Base-by-base conservation (phyloP, 306 rosid species). In the Prunus kanzakura region DNA sequence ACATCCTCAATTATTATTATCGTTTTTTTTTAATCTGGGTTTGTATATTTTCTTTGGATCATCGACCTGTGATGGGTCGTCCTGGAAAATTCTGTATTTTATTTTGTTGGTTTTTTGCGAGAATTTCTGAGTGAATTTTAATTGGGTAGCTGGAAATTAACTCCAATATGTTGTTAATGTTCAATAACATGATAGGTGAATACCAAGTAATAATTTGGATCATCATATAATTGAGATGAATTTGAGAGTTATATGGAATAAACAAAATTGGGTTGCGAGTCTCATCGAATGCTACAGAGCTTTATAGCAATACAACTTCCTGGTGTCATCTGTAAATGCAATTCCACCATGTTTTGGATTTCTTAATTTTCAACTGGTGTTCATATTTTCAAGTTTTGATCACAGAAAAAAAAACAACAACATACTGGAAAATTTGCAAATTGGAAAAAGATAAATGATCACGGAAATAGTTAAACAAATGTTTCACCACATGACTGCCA, bases 261-360 rank as follows among this genome's bases (percentile, higher is more conserved):
- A 22, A 35, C 1, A 8, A 46, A 43, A 47, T 29, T 74, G 69
- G 54, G 49, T 29, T 61, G n/a, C 18, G 49, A 16, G n/a, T 38
- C 12, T 11, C 5, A 22, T 72, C 35, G 55, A 57, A 29, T 27
- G 7, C 43, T 38, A 38, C 43, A 38, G 43, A 38, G 43, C 43
- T 38, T 38, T 3, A 23, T 47, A 4, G 62, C 58, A 51, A 69
- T 69, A 16, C 30, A 22, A 6, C 32, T 30, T 61, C 47, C 11
- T 61, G 77, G 32, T 58, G 50, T 56, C 43, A 10, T 32, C 3
- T 72, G 54, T 71, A n/a, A 19, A 29, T 52, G 74, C 61, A 58
- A 58, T 23, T 51, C 27, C 4, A 22, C 64, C 4, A 1, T 71
- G 75, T 54, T 71, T 62, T 62, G 2, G 22, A 35, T 16, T 62